phyloP scores from a whole-genome alignment of 352 stramenopile species.

The Phytophthora multivora region DNA sequence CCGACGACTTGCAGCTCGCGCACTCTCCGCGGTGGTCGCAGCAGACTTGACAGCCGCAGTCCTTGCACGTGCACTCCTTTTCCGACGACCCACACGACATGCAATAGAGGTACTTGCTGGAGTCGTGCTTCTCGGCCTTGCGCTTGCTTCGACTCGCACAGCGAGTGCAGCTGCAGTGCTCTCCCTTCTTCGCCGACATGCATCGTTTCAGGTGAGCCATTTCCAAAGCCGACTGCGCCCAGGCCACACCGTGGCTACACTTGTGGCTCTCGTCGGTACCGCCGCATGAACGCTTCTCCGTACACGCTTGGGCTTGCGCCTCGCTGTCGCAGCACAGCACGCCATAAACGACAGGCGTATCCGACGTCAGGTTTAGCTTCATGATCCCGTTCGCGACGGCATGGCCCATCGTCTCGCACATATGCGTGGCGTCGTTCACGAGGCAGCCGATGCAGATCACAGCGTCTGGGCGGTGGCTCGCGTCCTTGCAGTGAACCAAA shows the following conservation, averaged over 20 bases:
- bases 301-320: slow-evolving; percentile 90
- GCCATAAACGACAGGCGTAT: slow-evolving; percentile 83
- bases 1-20: slow-evolving; percentile 27
- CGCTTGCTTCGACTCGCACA: slow-evolving; percentile 33
- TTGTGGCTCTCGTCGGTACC: slow-evolving; percentile 30
- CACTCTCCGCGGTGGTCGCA: slow-evolving; percentile 27
- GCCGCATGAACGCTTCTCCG: slow-evolving; percentile 35
- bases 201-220: slow-evolving; percentile 90
- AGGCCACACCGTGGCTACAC: slow-evolving; percentile 62
- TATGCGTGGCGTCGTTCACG: slow-evolving; percentile 95
- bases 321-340: slow-evolving; percentile 95
- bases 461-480: slow-evolving; percentile 87
- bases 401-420: slow-evolving; percentile 98
- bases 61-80: slow-evolving; percentile 37
- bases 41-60: slow-evolving; percentile 43
- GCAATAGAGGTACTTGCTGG: slow-evolving; percentile 17
- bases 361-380: slow-evolving; percentile 93
- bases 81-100: slow-evolving; percentile 24
- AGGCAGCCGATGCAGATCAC: slow-evolving; percentile 96
- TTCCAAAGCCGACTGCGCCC: slow-evolving; percentile 71
- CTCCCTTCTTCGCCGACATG: slow-evolving; percentile 33
- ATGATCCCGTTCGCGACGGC: slow-evolving; percentile 95
- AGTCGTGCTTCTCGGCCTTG: slow-evolving; percentile 19
- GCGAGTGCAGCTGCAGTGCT: slow-evolving; percentile 35
- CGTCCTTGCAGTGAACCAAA: slow-evolving; percentile 68